Conservation (phyloP, 176 grass and related monocot species). For the Phyllostachys edulis region DNA sequence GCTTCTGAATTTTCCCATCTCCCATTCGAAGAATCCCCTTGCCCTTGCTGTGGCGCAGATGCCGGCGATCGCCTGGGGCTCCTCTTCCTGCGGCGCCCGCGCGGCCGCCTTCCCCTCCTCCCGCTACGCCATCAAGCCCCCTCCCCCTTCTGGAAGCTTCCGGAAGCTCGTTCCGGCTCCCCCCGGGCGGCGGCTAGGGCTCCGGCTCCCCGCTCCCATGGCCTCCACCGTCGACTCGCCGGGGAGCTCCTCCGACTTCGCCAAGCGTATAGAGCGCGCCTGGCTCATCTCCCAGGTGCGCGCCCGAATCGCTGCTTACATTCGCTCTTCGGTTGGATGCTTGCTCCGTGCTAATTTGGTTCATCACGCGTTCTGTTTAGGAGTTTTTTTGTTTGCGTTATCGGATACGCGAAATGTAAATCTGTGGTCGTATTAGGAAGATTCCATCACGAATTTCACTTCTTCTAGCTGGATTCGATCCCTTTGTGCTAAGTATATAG, state of each 20-base stretch:
- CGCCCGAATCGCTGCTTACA: neutral
- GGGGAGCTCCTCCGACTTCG: slow-evolving; percentile 62
- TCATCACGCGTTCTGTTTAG: neutral
- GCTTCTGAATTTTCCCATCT: neutral
- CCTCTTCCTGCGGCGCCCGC: slow-evolving; percentile 14
- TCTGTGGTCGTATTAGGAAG: neutral
- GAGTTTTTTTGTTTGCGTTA: too few relatives aligned
- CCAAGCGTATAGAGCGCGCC: slow-evolving; percentile 71
- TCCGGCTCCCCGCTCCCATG: slow-evolving; percentile 36
- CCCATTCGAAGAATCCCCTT: neutral
- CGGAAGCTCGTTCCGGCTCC: neutral
- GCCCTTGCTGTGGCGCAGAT: slow-evolving; percentile 21
- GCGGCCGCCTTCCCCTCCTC: neutral
- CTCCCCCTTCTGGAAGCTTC: slow-evolving; percentile 23
- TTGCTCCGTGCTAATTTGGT: neutral
- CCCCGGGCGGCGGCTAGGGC: neutral
- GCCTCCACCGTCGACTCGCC: slow-evolving; percentile 65
- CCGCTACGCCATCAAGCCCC: neutral
- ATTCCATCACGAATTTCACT: neutral
- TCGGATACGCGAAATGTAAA: neutral
- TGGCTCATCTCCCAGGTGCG: slow-evolving; percentile 94
- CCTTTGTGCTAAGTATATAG: neutral
- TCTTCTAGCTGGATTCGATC: neutral
- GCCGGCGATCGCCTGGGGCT: slow-evolving; percentile 41
- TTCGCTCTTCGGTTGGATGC: neutral